Base-by-base conservation (phyloP, 352 stramenopile genomes). In the Phytopythium aichiense region DNA sequence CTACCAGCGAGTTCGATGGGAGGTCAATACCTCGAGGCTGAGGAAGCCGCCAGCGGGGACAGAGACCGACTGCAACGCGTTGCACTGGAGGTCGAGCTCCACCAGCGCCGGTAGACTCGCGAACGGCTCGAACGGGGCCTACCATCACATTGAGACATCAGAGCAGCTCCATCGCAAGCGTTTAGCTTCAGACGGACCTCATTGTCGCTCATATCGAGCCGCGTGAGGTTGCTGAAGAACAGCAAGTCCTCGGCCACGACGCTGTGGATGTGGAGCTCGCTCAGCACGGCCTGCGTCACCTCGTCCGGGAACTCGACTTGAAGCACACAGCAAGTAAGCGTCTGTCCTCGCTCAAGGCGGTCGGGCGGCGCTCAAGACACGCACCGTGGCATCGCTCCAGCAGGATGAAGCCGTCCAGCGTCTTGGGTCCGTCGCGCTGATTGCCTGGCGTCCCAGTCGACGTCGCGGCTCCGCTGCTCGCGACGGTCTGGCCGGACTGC, bases 181-280 rank as follows among this genome's bases (percentile, higher is more conserved):
- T n/a, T 50, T 6, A 4, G 12, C 51, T 35, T 3, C 11, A 18
- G 18, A 33, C 56, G 28, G 49, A 88, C 79, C 71, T 94, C 79
- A 55, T 94, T 94, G 70, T 94, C 84, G 61, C 84, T 92, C 72
- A 94, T 88, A 54, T 94, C 84, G 30, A 92, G 68, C 1, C 80
- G 77, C 54, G 68, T 65, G 63, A 94, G 73, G 52, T 81, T 92
- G 6, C 74, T 84, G 46, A 92, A 94, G 69, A 90, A 94, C 35
- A 91, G 72, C 46, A 94, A 49, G 55, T 94, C 82, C 42, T 94
- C 84, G 0, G 66, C 66, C n/a, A 92, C 76, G 30, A 94, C 73
- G 31, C 67, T 74, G 2, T 62, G 79, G 51, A 92, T 91, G 53
- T 76, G 66, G 35, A 87, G 72, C 4, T 84, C 82, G 12, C 72